Evolutionary conservation across 768 basidiomycete species (phyloP).

Genomic region (Lactarius indigo): DNA sequence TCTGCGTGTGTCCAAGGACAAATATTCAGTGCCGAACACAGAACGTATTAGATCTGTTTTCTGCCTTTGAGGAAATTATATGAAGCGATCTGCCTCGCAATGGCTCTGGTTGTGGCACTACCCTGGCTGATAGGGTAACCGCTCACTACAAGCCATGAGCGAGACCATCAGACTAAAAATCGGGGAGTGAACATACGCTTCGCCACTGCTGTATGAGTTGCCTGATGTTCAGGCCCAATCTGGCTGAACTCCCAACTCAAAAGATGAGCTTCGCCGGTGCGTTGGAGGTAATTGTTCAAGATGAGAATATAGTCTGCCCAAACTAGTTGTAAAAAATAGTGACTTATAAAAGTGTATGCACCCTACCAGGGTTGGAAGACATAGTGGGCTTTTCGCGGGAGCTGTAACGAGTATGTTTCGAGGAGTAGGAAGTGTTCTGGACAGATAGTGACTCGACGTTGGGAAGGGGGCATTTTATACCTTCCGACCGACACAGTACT

Average conservation of each 20-base stretch:
- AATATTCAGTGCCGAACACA: not conserved
- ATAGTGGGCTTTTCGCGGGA: not conserved
- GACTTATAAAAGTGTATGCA: not conserved
- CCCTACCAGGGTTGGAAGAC: conserved; percentile 18
- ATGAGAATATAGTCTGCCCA: conserved; percentile 23
- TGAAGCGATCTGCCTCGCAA: conserved; percentile 22
- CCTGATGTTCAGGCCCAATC: conserved; percentile 24
- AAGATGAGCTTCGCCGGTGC: conserved; percentile 19
- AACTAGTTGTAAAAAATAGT: not conserved
- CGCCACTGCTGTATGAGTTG: conserved; percentile 20
- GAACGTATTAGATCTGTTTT: conserved; percentile 8
- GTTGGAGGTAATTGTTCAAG: conserved; percentile 25
- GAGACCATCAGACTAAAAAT: not conserved
- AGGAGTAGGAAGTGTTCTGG: not conserved
- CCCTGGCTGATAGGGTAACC: conserved; percentile 21
- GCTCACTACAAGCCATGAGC: conserved; percentile 13
- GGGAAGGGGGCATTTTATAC: conserved; percentile 17
- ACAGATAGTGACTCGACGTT: not conserved
- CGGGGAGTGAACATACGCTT: conserved; percentile 15
- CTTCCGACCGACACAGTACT: not conserved
- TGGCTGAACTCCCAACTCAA: conserved; percentile 24
- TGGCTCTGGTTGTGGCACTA: conserved; percentile 19
- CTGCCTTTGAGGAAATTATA: conserved; percentile 18
- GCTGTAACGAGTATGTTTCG: not conserved
- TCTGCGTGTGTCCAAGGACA: conserved; percentile 2